Evolutionary conservation across 148 eudicot genomes (phyloP).

Genomic region (Rhododendron henanense): DNA sequence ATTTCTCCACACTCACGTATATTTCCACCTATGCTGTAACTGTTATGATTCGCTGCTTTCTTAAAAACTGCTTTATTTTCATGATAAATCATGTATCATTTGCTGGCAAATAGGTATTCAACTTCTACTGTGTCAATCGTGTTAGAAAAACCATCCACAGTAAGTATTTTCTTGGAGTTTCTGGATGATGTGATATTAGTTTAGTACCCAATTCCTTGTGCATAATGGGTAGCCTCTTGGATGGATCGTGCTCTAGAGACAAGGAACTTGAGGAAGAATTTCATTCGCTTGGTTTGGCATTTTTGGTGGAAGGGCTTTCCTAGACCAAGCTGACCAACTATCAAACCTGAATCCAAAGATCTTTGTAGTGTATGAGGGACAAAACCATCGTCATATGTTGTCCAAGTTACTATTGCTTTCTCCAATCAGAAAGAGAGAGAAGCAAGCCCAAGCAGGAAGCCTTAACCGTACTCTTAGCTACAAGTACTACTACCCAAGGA

Average conservation of each 20-base stretch:
- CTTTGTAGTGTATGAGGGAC: background rate
- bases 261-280: background rate
- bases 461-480: background rate
- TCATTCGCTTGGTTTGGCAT: background rate
- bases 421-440: background rate
- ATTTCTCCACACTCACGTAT: conserved; percentile 42
- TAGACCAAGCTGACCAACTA: background rate
- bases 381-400: background rate
- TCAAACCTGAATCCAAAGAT: background rate
- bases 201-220: background rate
- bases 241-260: background rate
- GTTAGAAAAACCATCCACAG: background rate
- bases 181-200: background rate
- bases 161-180: background rate
- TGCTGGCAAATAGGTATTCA: background rate
- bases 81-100: background rate
- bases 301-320: background rate
- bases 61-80: background rate
- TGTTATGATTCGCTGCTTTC: background rate
- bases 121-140: background rate
- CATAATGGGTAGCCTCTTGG: background rate
- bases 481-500: background rate
- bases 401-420: background rate
- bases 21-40: conserved; percentile 22
- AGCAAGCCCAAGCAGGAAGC: background rate